These are phyloP conservation scores for Mortierella sp. DNA, from an alignment of 371 early-diverging fungal species.

Conservation along the genomic window DNA sequence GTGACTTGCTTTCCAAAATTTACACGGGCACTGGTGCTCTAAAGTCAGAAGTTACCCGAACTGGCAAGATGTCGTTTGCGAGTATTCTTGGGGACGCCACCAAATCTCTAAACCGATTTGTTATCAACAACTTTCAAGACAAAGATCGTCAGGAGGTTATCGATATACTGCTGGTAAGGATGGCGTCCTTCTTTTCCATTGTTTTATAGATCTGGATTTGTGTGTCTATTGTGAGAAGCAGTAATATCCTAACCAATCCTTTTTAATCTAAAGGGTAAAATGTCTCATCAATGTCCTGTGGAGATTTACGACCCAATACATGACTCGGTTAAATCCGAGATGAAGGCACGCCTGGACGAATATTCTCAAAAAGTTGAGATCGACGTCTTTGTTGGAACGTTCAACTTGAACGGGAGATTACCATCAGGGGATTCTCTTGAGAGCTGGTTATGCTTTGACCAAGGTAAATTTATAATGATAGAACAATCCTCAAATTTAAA, in stretches of 20 bases:
- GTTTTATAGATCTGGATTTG: not conserved
- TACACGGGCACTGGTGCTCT: slow-evolving; percentile 99
- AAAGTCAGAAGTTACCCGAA: slow-evolving; percentile 91
- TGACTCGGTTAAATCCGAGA: slow-evolving; percentile 66
- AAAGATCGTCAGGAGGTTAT: slow-evolving; percentile 92
- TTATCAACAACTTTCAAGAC: slow-evolving; percentile 95
- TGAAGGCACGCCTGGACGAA: slow-evolving; percentile 66
- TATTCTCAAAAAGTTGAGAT: slow-evolving; percentile 68
- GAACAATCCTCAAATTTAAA: too few species aligned
- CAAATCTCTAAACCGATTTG: slow-evolving; percentile 92
- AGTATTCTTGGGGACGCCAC: slow-evolving; percentile 91
- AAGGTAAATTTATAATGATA: slow-evolving; percentile 39
- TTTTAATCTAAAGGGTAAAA: slow-evolving; percentile 64
- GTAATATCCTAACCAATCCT: not conserved
- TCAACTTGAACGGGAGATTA: slow-evolving; percentile 89
- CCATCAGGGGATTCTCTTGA: slow-evolving; percentile 75
- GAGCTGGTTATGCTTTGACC: slow-evolving; percentile 73
- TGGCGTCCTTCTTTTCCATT: not conserved
- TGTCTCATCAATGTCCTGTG: slow-evolving; percentile 66
- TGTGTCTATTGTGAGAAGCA: not conserved
- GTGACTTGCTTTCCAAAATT: slow-evolving; percentile 92
- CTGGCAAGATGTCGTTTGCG: slow-evolving; percentile 89
- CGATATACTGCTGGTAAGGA: slow-evolving; percentile 82
- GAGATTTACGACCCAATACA: slow-evolving; percentile 73
- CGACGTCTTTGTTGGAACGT: slow-evolving; percentile 85